phyloP scores from a whole-genome alignment of 129 eudicot species.

The Flaveria sonorensis region DNA sequence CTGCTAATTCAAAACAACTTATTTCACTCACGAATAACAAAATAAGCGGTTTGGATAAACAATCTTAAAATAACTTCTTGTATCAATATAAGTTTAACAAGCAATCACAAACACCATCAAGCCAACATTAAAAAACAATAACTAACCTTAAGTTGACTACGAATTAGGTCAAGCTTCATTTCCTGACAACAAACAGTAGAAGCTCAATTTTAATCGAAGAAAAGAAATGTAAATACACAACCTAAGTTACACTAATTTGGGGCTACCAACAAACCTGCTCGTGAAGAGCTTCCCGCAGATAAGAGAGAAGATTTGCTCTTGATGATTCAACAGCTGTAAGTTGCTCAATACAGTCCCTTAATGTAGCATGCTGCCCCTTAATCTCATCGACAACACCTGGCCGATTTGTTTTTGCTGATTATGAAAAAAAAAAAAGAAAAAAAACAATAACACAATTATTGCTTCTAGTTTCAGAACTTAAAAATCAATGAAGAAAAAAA shows the following conservation, averaged over 20 bases:
- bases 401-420: slow-evolving; percentile 46
- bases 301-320: slow-evolving; percentile 71
- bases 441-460: not conserved
- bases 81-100: not conserved
- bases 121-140: not conserved
- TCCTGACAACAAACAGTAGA: slow-evolving; percentile 53
- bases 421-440: not conserved
- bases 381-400: slow-evolving; percentile 63
- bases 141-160: slow-evolving; percentile 77
- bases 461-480: not conserved
- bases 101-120: not conserved
- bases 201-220: slow-evolving; percentile 8
- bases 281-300: slow-evolving; percentile 72
- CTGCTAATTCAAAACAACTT: not conserved
- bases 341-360: slow-evolving; percentile 77
- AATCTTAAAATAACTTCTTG: not conserved
- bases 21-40: not conserved
- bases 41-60: not conserved
- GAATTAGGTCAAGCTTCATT: slow-evolving; percentile 68
- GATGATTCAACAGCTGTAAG: slow-evolving; percentile 68
- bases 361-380: slow-evolving; percentile 66
- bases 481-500: not conserved
- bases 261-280: slow-evolving; percentile 70
- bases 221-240: not conserved
- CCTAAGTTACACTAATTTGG: slow-evolving; percentile 5